Conservation (phyloP, 2,329 filamentous ascomycete genomes). For the Epichloe coenophiala region DNA sequence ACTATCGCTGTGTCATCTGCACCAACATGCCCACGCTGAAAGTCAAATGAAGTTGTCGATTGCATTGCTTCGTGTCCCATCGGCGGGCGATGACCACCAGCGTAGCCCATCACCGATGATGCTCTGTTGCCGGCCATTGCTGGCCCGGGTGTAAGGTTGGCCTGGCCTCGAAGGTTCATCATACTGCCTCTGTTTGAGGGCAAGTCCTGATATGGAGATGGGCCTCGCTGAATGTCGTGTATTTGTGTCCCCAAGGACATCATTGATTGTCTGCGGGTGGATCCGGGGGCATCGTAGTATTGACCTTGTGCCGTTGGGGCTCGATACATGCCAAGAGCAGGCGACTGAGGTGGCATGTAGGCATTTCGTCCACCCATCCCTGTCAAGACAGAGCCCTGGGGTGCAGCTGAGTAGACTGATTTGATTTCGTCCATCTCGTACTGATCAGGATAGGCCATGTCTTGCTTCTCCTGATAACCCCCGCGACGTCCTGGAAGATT, state of each 20-base stretch:
- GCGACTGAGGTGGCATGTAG: conserved; percentile 75
- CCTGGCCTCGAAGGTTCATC: conserved; percentile 41
- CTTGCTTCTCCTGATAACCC: conserved; percentile 52
- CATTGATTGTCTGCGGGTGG: conserved; percentile 56
- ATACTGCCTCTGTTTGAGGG: conserved; percentile 42
- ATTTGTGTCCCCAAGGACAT: conserved; percentile 47
- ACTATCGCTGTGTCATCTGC: conserved; percentile 71
- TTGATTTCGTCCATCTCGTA: conserved; percentile 99
- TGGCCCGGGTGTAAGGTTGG: conserved; percentile 32
- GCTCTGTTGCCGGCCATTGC: conserved; percentile 23
- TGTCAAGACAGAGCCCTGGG: conserved; percentile 73
- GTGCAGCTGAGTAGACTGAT: conserved; percentile 87
- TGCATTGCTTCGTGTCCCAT: conserved; percentile 33
- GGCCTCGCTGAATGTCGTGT: conserved; percentile 32
- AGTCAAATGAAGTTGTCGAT: conserved; percentile 44
- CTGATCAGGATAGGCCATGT: conserved; percentile 56
- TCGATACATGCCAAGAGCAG: conserved; percentile 48
- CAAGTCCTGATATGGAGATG: conserved; percentile 45
- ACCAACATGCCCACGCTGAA: conserved; percentile 45
- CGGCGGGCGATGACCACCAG: conserved; percentile 32
- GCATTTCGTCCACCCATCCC: conserved; percentile 61
- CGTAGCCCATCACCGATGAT: conserved; percentile 33
- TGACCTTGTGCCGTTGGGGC: conserved; percentile 30
- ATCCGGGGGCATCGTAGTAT: conserved; percentile 33
- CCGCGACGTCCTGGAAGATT: conserved; percentile 85